Evolutionary conservation across 2,329 filamentous ascomycete species (phyloP).

Genomic region (Colletotrichum magnum): DNA sequence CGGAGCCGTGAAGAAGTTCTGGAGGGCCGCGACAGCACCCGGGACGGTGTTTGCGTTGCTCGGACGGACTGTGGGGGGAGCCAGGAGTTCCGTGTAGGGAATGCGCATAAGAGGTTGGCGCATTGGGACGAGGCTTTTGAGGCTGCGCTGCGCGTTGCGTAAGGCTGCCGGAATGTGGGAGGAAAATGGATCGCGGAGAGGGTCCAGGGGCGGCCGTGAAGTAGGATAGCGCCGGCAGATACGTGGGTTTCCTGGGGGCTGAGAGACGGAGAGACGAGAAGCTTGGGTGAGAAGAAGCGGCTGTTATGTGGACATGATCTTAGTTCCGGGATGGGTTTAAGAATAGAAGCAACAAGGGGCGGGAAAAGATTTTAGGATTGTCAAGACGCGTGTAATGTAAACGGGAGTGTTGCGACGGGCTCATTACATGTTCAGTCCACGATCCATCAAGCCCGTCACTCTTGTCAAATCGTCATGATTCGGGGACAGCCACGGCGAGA

Average conservation of each 20-base stretch:
- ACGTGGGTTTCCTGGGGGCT: conserved; percentile 28
- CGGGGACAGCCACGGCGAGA: conserved; percentile 15
- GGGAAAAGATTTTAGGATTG: conserved; percentile 19
- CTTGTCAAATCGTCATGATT: conserved; percentile 39
- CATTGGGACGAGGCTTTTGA: conserved; percentile 57
- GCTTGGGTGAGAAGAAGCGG: conserved; percentile 5
- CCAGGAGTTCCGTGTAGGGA: conserved; percentile 88
- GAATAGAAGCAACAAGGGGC: conserved; percentile 29
- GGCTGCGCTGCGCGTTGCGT: conserved; percentile 18
- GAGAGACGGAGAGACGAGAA: conserved; percentile 9
- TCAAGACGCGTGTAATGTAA: conserved; percentile 32
- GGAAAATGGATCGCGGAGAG: conserved; percentile 8
- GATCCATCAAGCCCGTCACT: not conserved
- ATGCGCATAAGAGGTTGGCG: conserved; percentile 85
- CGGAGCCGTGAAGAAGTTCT: conserved; percentile 79
- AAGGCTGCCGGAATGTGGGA: conserved; percentile 37
- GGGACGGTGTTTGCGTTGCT: conserved; percentile 76
- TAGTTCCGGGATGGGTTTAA: conserved; percentile 4
- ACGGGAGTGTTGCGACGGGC: conserved; percentile 26
- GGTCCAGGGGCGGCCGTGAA: conserved; percentile 11
- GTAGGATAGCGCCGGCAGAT: conserved; percentile 16
- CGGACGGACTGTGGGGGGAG: conserved; percentile 82
- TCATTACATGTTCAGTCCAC: conserved; percentile 29
- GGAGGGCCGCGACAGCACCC: conserved; percentile 83
- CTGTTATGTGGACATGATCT: conserved; percentile 14